Percentiles rank a stretch among this genome's conserved stretches.
Conservation (phyloP, 2,329 filamentous ascomycete genomes). For the Penicillium sp. region DNA sequence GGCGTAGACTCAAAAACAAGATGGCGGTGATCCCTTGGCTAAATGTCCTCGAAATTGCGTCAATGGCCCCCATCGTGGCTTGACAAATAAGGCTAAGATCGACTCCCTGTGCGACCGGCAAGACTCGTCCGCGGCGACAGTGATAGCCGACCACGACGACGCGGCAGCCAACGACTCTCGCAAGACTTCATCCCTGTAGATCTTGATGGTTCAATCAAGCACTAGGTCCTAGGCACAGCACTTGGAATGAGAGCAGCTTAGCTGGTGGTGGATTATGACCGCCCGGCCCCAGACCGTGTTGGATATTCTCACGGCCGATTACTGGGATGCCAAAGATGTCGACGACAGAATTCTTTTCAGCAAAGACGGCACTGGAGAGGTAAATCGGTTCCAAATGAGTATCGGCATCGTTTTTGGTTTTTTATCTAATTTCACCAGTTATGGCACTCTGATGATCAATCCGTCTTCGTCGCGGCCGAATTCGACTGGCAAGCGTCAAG, state of each 20-base stretch:
- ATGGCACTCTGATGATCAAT: background rate
- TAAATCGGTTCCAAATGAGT: background rate
- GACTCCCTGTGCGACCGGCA: background rate
- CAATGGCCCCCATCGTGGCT: background rate
- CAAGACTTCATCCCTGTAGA: background rate
- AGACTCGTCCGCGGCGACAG: background rate
- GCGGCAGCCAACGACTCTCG: background rate
- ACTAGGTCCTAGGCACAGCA: background rate
- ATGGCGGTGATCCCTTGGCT: background rate
- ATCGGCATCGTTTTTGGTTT: background rate
- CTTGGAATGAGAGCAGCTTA: background rate
- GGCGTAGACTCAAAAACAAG: too few relatives aligned
- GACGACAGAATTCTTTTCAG: background rate
- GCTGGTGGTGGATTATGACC: background rate
- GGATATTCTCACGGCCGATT: slow-evolving; percentile 2
- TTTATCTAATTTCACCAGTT: background rate
- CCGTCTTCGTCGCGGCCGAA: background rate
- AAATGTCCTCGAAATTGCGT: background rate
- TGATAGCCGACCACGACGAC: background rate
- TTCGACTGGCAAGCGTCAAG: background rate
- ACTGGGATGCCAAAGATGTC: background rate
- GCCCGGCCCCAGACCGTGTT: background rate
- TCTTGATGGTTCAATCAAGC: background rate
- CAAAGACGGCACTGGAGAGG: background rate
- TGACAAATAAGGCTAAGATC: slow-evolving; percentile 1